Base-by-base conservation (phyloP, 148 eudicot genomes). In the Vaccinium darrowii region DNA sequence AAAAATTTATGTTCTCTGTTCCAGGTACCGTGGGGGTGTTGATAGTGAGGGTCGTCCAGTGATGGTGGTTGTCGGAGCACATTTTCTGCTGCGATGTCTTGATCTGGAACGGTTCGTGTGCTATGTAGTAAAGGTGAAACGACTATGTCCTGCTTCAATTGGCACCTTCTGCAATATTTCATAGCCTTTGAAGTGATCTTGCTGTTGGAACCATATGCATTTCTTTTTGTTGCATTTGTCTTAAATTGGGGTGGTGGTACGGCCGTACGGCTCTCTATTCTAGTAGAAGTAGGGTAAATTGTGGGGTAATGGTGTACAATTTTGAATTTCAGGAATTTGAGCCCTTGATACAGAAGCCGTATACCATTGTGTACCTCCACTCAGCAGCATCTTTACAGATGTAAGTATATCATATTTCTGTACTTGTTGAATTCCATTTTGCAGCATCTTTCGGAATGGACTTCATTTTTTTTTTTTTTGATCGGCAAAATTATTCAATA, bases 31-130 rank as follows among this genome's bases (percentile, higher is more conserved):
- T 80, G 99, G 98, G 50, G 99, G 99, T 52, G 97, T 95, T 50
- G 99, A 97, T 84, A 92, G 93, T 91, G 98, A 97, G 88, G 99
- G 99, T 53, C 97, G 91, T 74, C 99, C 99, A 62, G 98, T 97
- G 84, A 94, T 97, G 95, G 99, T 95, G 51, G 95, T 97, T 13
- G 99, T 97, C 79, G 99, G 99, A 89, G 99, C 98, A 87, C 99
- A 97, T 92, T 97, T 97, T 89, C 89, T 97, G 84, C 87, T 97
- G 76, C 93, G 99, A 12, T 97, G 99, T 90, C 97, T 97, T 83
- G 99, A 97, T 93, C 92, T 97, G 60, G 99, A 97, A 79, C 93
- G 95, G 49, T 95, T 97, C 87, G 91, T 97, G 53, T 85, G 92
- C 39, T 87, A 95, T 85, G 98, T 97, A 76, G 93, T 97, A 71